Evolutionary conservation across 768 basidiomycete species (phyloP), one percentile per base, ranked within the genome.

Genomic region (Lactifluus hygrophoroides): DNA sequence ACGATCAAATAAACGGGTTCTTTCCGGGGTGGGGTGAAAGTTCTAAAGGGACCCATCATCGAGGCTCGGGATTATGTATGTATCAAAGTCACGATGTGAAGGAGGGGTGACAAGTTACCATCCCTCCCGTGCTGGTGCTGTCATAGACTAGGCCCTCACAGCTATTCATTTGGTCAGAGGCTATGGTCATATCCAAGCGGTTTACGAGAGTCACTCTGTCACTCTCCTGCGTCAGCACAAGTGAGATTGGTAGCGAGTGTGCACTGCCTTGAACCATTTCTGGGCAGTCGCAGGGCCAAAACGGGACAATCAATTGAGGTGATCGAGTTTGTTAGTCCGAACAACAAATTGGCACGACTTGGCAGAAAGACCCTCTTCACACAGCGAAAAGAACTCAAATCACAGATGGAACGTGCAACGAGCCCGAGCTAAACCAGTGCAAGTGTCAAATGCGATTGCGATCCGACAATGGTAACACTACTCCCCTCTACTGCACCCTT

Each of bases 361-460:
- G n/a, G 13, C 38, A 13, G 32, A 32, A 32, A 32, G n/a, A 5
- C 13, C n/a, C 17, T 6, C 10, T 3, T 28, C 54, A 54, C 34
- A 46, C 54, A 30, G 54, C 54, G 47, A 56, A 56, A 56, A 56
- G 54, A 56, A 28, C 54, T 56, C 54, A 54, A 23, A 23, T 17
- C 43, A 44, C 54, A 55, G 5, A 38, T n/a, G 1, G 3, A 35
- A 35, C 35, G 50, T 38, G 27, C 37, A 27, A 51, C 17, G 5
- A n/a, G 21, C 34, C 35, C 49, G 28, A 51, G 35, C 38, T n/a
- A 27, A 28, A 27, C 25, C 35, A 28, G 37, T 51, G 37, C 34
- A 51, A 23, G 51, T 51, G 17, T 38, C 34, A 51, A 23, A 38
- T 51, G 17, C 51, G 37, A 42, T 21, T 21, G 40, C 17, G 44